Evolutionary conservation across 2,329 filamentous ascomycete genomes (phyloP).

Genomic region (Phialemoniopsis sp.): DNA sequence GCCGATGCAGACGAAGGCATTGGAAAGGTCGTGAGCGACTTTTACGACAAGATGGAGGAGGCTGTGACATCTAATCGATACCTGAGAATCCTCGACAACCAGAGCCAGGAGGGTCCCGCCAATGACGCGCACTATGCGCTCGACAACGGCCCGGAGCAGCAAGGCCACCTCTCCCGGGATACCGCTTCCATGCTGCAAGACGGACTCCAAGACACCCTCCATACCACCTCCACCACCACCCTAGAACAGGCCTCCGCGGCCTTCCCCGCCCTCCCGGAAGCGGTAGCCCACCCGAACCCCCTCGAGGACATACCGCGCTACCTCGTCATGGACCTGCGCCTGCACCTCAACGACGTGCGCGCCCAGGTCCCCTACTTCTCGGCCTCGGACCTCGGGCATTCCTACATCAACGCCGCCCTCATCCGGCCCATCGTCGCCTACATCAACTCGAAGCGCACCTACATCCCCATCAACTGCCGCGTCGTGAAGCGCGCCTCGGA

Average conservation of each 20-base stretch:
- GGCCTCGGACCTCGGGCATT: slow-evolving; percentile 30
- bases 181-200: not conserved
- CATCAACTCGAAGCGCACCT: slow-evolving; percentile 92
- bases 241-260: slow-evolving; percentile 2
- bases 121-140: slow-evolving; percentile 6
- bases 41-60: slow-evolving; percentile 84
- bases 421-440: slow-evolving; percentile 96
- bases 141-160: not conserved
- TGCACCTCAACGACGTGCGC: slow-evolving; percentile 91
- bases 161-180: slow-evolving; percentile 4
- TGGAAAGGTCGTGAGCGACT: slow-evolving; percentile 91
- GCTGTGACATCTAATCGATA: slow-evolving; percentile 78
- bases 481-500: slow-evolving; percentile 86
- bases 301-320: slow-evolving; percentile 66
- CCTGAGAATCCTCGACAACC: slow-evolving; percentile 51
- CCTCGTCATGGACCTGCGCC: slow-evolving; percentile 89
- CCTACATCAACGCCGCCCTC: slow-evolving; percentile 93
- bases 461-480: slow-evolving; percentile 91
- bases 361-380: slow-evolving; percentile 85
- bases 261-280: slow-evolving; percentile 1
- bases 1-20: slow-evolving; percentile 84
- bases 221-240: slow-evolving; percentile 7
- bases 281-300: slow-evolving; percentile 1
- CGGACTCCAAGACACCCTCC: slow-evolving; percentile 8
- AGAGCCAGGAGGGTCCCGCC: slow-evolving; percentile 16